Conservation (phyloP, 2,329 filamentous ascomycete genomes). For the Neocatenulostroma microsporum region DNA sequence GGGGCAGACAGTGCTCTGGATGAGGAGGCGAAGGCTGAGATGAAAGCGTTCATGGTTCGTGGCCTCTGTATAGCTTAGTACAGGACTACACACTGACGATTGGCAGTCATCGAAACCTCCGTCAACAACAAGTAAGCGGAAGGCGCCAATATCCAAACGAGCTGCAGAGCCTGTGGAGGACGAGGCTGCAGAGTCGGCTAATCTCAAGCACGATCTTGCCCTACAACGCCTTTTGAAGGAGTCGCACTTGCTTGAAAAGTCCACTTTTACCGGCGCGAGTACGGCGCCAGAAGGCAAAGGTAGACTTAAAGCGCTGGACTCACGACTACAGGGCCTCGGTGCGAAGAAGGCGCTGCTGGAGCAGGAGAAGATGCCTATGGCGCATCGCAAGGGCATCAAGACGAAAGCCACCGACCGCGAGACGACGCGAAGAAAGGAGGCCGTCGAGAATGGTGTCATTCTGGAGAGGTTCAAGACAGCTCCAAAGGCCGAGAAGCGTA, state of each 20-base stretch:
- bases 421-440: conserved; percentile 64
- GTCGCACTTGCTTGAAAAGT: conserved; percentile 72
- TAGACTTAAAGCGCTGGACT: conserved; percentile 71
- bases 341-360: conserved; percentile 65
- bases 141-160: conserved; percentile 19
- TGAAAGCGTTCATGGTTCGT: conserved; percentile 69
- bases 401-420: conserved; percentile 60
- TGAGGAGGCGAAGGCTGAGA: conserved; percentile 39
- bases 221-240: conserved; percentile 85
- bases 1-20: conserved; percentile 21
- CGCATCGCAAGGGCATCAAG: conserved; percentile 75
- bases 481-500: conserved; percentile 34
- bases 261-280: conserved; percentile 46
- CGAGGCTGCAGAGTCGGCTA: conserved; percentile 52
- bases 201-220: conserved; percentile 85
- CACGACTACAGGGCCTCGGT: conserved; percentile 74
- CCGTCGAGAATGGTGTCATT: conserved; percentile 83
- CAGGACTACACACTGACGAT: neutral
- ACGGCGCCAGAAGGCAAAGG: conserved; percentile 54
- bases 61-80: no score
- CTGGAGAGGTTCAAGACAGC: conserved; percentile 55
- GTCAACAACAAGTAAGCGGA: conserved; percentile 15
- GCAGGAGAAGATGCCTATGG: conserved; percentile 84
- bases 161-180: conserved; percentile 34
- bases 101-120: conserved; percentile 45